Percentiles rank a stretch among this genome's conserved stretches.
Evolutionary conservation across 2,329 filamentous ascomycete species (phyloP).

Genomic region (Bertia moriformis): DNA sequence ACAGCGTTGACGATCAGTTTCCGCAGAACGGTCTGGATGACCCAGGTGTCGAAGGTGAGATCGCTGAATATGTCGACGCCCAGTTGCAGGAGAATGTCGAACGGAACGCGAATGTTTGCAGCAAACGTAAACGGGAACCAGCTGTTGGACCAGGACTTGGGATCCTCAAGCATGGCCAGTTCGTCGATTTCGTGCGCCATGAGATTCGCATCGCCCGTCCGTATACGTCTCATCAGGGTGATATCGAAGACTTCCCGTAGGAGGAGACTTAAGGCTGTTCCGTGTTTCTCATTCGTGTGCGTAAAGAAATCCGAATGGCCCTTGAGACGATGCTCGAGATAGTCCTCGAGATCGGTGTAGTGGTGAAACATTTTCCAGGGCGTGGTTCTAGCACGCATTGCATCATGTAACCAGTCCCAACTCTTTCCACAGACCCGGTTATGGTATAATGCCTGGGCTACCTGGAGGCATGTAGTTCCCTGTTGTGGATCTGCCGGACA

Average conservation of each 20-base stretch:
- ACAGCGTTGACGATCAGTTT: constrained; percentile 15
- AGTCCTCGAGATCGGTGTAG: no score
- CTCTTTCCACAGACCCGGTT: neutral
- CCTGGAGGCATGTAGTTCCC: neutral
- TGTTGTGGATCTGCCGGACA: no score
- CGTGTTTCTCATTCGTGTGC: constrained; percentile 13
- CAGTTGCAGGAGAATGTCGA: constrained; percentile 15
- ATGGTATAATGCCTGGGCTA: neutral
- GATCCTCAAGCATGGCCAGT: constrained; percentile 11
- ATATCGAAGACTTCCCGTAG: constrained; percentile 18
- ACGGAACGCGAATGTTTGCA: constrained; percentile 18
- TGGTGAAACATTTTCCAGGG: constrained; percentile 1
- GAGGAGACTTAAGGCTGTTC: constrained; percentile 16
- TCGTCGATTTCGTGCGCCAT: constrained; percentile 18
- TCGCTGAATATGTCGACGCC: constrained; percentile 20
- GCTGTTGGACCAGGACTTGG: constrained; percentile 4
- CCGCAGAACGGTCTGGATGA: constrained; percentile 15
- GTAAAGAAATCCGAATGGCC: constrained; percentile 7
- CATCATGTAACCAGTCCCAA: neutral
- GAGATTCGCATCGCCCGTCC: constrained; percentile 9
- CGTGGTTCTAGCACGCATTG: neutral
- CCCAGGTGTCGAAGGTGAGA: constrained; percentile 19
- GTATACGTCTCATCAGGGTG: constrained; percentile 13
- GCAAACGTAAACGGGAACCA: constrained; percentile 16
- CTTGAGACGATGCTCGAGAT: no score